A percentile compares a stretch with the other conserved stretches of the same genome.
Conservation (phyloP, 495 filamentous ascomycete genomes). For the Parathielavia appendiculata region DNA sequence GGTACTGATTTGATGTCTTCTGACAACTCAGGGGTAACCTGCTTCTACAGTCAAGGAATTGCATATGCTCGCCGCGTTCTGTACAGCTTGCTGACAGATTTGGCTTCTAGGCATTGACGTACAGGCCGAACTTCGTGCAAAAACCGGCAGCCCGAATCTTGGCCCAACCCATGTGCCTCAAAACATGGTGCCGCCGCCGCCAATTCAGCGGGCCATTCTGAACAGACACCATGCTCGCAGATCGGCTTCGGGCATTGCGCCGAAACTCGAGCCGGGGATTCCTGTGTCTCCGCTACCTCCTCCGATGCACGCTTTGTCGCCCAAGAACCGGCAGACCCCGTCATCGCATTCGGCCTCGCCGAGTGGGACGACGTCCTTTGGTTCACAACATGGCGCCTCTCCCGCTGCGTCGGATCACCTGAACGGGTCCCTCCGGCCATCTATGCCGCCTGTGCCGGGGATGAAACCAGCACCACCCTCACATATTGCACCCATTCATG, state of each 20-base stretch:
- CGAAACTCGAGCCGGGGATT: slow-evolving; percentile 61
- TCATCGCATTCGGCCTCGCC: slow-evolving; percentile 80
- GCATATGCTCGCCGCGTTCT: background rate
- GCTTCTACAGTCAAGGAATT: background rate
- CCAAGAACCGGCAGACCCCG: slow-evolving; percentile 71
- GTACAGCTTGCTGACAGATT: background rate
- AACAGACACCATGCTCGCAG: slow-evolving; percentile 66
- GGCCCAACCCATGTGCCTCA: slow-evolving; percentile 57
- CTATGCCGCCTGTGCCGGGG: slow-evolving; percentile 35
- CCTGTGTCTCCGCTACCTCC: slow-evolving; percentile 46
- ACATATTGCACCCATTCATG: slow-evolving; percentile 16
- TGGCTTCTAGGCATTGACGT: slow-evolving; percentile 72
- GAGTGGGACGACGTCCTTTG: slow-evolving; percentile 65
- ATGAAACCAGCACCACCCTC: slow-evolving; percentile 40
- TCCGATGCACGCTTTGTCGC: slow-evolving; percentile 46
- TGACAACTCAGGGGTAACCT: background rate
- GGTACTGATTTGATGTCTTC: slow-evolving; percentile 44
- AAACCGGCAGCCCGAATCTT: slow-evolving; percentile 70
- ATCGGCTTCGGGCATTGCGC: slow-evolving; percentile 63
- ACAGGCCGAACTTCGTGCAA: slow-evolving; percentile 86
- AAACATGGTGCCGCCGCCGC: slow-evolving; percentile 60
- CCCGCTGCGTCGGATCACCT: slow-evolving; percentile 55
- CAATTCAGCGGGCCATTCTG: slow-evolving; percentile 66
- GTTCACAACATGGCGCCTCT: slow-evolving; percentile 65
- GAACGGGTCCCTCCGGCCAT: slow-evolving; percentile 38